Evolutionary conservation across 345 rosid species (phyloP).

Genomic region (Lepidium africanum): DNA sequence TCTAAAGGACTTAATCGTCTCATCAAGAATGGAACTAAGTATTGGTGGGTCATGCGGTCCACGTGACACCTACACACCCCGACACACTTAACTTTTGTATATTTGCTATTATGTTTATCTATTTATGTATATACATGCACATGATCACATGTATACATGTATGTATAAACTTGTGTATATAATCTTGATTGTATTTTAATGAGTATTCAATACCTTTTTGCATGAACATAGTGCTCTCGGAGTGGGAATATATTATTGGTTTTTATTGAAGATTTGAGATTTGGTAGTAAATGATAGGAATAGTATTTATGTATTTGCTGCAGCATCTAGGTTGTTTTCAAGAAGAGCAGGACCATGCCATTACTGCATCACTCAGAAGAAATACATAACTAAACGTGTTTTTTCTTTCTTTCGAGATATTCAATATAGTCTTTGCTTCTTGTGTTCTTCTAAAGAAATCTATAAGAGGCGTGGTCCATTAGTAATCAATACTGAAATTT

Average conservation of each 20-base stretch:
- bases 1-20: slow-evolving; percentile 14
- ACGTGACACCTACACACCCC: slow-evolving; percentile 27
- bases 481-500: too few species aligned
- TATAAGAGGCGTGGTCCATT: too few species aligned
- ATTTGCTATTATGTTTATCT: slow-evolving; percentile 18
- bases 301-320: neutral
- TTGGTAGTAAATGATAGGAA: neutral
- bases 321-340: neutral
- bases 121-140: slow-evolving; percentile 22
- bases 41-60: slow-evolving; percentile 33
- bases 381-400: too few species aligned
- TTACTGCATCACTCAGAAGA: too few species aligned
- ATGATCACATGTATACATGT: slow-evolving; percentile 11
- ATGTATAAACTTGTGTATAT: neutral
- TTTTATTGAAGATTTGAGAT: neutral
- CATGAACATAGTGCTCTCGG: slow-evolving; percentile 34
- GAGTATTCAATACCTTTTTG: neutral
- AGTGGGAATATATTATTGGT: neutral
- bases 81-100: slow-evolving; percentile 24
- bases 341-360: too few species aligned
- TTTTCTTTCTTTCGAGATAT: too few species aligned
- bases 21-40: slow-evolving; percentile 22
- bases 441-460: too few species aligned
- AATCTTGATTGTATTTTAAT: neutral
- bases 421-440: too few species aligned